Conservation (phyloP, 2,329 filamentous ascomycete species). For the Paecilomyces sp. region DNA sequence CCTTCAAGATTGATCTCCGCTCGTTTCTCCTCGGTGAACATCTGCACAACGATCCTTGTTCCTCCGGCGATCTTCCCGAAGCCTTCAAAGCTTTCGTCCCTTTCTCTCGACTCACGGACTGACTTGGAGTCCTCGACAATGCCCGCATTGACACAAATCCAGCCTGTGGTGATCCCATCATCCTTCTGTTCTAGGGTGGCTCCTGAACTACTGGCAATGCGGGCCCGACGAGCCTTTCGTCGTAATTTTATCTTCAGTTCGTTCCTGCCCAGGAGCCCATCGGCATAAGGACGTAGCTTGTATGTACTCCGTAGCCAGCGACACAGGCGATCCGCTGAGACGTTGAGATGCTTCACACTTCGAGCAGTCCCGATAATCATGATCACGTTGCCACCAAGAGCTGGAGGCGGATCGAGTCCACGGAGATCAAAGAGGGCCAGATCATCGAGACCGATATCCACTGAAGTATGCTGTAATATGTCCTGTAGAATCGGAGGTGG, state of each 20-base stretch:
- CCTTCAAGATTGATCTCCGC: constrained; percentile 60
- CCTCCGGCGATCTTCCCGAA: constrained; percentile 59
- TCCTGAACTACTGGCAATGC: constrained; percentile 68
- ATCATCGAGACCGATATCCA: constrained; percentile 80
- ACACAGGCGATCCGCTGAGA: constrained; percentile 81
- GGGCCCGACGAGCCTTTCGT: constrained; percentile 72
- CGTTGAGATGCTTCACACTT: constrained; percentile 87
- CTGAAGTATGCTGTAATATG: constrained; percentile 69
- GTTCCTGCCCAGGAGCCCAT: constrained; percentile 81
- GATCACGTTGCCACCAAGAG: constrained; percentile 77
- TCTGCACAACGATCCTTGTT: constrained; percentile 60
- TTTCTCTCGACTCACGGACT: constrained; percentile 17
- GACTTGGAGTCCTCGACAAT: constrained; percentile 51
- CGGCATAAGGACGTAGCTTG: constrained; percentile 68
- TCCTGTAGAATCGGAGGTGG: constrained; percentile 65
- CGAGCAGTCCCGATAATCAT: constrained; percentile 91
- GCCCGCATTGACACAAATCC: constrained; percentile 91
- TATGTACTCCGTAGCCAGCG: constrained; percentile 72
- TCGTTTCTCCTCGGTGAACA: constrained; percentile 65
- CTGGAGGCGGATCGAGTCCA: constrained; percentile 73
- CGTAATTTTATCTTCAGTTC: constrained; percentile 83
- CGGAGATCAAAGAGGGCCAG: constrained; percentile 77
- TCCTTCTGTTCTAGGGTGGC: constrained; percentile 54
- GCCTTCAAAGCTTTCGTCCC: constrained; percentile 53
- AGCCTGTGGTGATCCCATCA: constrained; percentile 85